Evolutionary conservation across 345 rosid genomes (phyloP).

Genomic region (Corchorus capsularis): DNA sequence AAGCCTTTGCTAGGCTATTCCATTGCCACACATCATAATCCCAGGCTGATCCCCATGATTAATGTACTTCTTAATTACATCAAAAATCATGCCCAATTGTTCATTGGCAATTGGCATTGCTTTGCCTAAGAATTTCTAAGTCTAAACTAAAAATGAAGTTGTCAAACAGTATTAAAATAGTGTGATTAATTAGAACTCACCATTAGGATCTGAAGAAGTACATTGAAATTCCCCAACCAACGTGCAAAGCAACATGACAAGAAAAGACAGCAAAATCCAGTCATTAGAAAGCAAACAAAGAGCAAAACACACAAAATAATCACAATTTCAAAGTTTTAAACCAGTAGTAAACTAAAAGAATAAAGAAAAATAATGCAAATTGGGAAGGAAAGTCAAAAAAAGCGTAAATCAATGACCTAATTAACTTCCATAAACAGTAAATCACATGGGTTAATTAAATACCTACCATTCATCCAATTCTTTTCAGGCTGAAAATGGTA

Average conservation of each 20-base stretch:
- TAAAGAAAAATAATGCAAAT: too few relatives aligned
- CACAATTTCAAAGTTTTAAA: background rate
- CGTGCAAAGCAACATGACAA: conserved; percentile 24
- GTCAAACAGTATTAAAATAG: background rate
- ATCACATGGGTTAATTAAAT: background rate
- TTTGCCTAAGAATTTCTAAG: background rate
- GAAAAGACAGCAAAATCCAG: conserved; percentile 14
- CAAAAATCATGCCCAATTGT: background rate
- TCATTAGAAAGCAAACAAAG: conserved; percentile 24
- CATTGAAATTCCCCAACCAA: conserved; percentile 26
- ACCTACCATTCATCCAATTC: conserved; percentile 98
- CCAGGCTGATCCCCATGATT: background rate
- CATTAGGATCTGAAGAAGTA: conserved; percentile 82
- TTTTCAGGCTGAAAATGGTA: conserved; percentile 83
- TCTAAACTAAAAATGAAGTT: background rate
- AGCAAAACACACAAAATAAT: background rate
- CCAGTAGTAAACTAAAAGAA: background rate
- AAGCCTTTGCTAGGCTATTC: background rate
- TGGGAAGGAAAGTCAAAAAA: background rate
- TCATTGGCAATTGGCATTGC: background rate
- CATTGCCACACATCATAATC: background rate
- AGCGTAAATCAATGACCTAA: background rate
- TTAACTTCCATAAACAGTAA: conserved; percentile 1
- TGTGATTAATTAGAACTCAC: conserved; percentile 44
- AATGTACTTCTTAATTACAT: background rate